Conservation (phyloP, 176 grass and related monocot species). For the Triticum timopheevii region DNA sequence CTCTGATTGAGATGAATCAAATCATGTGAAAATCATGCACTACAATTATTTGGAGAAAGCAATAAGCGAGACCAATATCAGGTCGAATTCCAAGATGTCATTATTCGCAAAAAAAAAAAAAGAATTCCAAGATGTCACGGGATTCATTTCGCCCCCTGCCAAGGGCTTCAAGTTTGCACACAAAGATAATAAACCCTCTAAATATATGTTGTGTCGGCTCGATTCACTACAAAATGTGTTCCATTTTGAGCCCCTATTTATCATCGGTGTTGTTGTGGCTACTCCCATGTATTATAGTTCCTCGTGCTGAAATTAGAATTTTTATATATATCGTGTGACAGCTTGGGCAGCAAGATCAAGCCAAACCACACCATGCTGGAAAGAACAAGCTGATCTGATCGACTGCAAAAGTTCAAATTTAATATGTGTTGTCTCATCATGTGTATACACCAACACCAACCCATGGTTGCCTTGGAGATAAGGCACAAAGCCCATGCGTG, state of each 20-base stretch:
- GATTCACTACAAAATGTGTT: background rate
- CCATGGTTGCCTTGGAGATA: slow-evolving; percentile 45
- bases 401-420: slow-evolving; percentile 16
- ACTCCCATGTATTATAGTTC: background rate
- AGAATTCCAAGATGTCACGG: background rate
- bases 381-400: slow-evolving; percentile 37
- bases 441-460: slow-evolving; percentile 7
- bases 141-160: background rate
- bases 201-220: background rate
- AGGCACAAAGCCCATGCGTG: slow-evolving; percentile 44
- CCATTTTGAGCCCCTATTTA: background rate
- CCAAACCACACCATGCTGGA: slow-evolving; percentile 22
- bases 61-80: background rate
- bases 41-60: background rate
- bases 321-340: background rate
- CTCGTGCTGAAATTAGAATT: background rate
- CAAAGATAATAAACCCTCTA: background rate
- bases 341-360: background rate
- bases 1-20: slow-evolving; percentile 15
- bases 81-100: background rate
- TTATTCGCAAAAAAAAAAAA: too few species aligned
- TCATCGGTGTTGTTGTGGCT: background rate
- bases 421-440: slow-evolving; percentile 26
- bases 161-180: background rate
- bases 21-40: background rate